Conservation (phyloP, 208 protist genomes). For the Herpetomonas tarakana region DNA sequence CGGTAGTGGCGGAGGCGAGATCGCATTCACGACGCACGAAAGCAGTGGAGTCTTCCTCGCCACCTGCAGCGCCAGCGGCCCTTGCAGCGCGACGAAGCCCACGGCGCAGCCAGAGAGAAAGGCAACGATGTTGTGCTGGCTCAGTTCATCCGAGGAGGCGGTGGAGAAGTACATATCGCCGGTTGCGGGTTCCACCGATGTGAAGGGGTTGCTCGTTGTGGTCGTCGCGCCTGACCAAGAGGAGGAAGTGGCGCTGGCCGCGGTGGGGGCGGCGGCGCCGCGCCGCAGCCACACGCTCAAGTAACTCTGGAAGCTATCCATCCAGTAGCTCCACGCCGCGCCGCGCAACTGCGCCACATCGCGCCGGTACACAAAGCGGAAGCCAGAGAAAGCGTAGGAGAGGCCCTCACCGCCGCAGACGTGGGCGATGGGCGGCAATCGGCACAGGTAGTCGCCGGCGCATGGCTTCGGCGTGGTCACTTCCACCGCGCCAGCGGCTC, state of each 20-base stretch:
- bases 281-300: background rate
- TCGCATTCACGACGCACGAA: background rate
- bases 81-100: background rate
- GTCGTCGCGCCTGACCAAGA: too few species aligned
- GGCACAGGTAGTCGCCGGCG: slow-evolving; percentile 17
- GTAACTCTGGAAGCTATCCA: slow-evolving; percentile 15
- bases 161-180: background rate
- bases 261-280: too few species aligned
- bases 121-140: background rate
- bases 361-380: slow-evolving; percentile 34
- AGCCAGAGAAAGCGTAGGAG: slow-evolving; percentile 47
- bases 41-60: background rate
- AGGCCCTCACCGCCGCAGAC: slow-evolving; percentile 41
- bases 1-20: background rate
- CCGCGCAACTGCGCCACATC: slow-evolving; percentile 28
- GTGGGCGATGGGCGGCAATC: slow-evolving; percentile 15
- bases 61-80: background rate
- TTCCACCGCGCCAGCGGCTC: background rate
- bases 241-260: background rate
- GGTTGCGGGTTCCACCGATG: background rate
- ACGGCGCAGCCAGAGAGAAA: background rate
- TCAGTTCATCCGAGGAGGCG: background rate
- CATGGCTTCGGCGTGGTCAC: slow-evolving; percentile 1
- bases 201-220: background rate
- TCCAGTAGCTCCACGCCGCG: slow-evolving; percentile 21